Evolutionary conservation across 1,139 yeast genomes (phyloP).

Genomic region (Sugiyamaella neomexicana): DNA sequence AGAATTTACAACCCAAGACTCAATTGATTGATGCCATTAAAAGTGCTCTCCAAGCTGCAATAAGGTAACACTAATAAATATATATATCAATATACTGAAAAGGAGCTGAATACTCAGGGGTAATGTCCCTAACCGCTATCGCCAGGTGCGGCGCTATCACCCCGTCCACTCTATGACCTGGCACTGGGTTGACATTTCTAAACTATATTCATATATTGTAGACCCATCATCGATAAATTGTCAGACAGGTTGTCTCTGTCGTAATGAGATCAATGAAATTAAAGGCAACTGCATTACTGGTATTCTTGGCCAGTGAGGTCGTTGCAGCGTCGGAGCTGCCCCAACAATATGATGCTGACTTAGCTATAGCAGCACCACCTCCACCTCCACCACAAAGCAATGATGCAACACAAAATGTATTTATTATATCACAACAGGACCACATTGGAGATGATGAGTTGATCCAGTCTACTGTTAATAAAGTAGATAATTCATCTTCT

Average conservation of each 20-base stretch:
- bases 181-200: too few relatives aligned
- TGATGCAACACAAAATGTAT: neutral
- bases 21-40: constrained; percentile 3
- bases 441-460: neutral
- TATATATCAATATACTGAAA: too few relatives aligned
- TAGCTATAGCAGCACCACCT: neutral
- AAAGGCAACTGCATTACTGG: neutral
- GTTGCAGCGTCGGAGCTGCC: neutral
- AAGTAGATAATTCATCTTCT: neutral
- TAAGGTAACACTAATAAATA: too few relatives aligned
- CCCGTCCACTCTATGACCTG: too few relatives aligned
- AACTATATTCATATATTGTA: too few relatives aligned
- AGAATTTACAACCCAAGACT: constrained; percentile 8
- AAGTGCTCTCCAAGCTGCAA: constrained; percentile 2
- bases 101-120: too few relatives aligned
- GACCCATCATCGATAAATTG: neutral
- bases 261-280: neutral
- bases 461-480: neutral
- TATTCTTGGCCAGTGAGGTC: neutral
- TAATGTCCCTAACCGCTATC: neutral
- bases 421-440: neutral
- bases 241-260: neutral
- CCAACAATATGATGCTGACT: neutral
- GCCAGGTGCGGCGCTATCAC: neutral
- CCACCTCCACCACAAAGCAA: neutral